phyloP scores from a whole-genome alignment of 2,329 filamentous ascomycete species.

The Botrytis tulipae region DNA sequence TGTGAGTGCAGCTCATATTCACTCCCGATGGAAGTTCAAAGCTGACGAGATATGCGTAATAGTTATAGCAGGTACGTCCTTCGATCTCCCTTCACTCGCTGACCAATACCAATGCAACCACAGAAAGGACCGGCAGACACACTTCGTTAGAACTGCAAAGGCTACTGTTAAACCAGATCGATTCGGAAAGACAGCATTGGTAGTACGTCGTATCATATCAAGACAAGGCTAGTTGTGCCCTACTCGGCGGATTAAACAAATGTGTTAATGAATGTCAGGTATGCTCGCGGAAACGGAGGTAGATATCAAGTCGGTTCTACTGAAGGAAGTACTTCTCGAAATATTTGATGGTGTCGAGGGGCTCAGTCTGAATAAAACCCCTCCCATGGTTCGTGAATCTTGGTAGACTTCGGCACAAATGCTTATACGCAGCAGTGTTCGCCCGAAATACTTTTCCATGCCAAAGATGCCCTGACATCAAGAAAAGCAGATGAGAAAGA shows the following conservation, averaged over 20 bases:
- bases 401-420: too few relatives aligned
- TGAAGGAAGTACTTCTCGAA: slow-evolving; percentile 2
- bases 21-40: background rate
- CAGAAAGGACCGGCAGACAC: slow-evolving; percentile 15
- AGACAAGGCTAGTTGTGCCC: slow-evolving; percentile 2
- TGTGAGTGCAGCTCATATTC: background rate
- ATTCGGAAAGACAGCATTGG: slow-evolving; percentile 13
- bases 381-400: background rate
- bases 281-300: slow-evolving; percentile 11
- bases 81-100: background rate
- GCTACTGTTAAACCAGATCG: slow-evolving; percentile 8
- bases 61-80: slow-evolving; percentile 16
- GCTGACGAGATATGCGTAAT: background rate
- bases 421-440: background rate
- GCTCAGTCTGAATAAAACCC: slow-evolving; percentile 5
- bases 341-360: slow-evolving; percentile 14
- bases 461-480: background rate
- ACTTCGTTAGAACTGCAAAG: slow-evolving; percentile 15
- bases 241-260: background rate
- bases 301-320: slow-evolving; percentile 4
- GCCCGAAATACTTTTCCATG: slow-evolving; percentile 6
- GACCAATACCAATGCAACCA: background rate
- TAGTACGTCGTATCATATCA: slow-evolving; percentile 15
- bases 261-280: background rate
- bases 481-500: slow-evolving; percentile 6